A percentile compares a stretch with the other conserved stretches of the same genome.
These are phyloP conservation scores for Rhodotorula kratochvilovae DNA, from an alignment of 768 basidiomycete species.

Conservation along the genomic window DNA sequence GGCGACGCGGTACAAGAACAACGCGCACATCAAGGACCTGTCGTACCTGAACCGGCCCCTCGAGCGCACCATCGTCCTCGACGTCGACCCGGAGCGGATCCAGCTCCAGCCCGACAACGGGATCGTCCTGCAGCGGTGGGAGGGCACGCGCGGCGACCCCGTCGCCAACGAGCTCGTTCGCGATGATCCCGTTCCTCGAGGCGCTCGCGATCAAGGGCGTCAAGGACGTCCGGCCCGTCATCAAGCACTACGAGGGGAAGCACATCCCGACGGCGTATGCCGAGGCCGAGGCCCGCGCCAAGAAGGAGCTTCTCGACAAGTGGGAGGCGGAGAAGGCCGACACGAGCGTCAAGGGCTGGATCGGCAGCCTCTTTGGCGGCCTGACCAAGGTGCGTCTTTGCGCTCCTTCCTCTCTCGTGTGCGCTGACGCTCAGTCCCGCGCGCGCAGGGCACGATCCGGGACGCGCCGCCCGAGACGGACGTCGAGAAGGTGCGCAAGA, in stretches of 20 bases:
- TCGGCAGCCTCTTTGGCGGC: slow-evolving; percentile 25
- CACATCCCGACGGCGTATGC: slow-evolving; percentile 84
- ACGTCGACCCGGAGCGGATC: slow-evolving; percentile 74
- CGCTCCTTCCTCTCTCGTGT: not conserved
- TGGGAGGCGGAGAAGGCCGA: slow-evolving; percentile 59
- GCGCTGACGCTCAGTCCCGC: not conserved
- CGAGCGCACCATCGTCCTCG: slow-evolving; percentile 79
- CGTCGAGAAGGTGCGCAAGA: slow-evolving; percentile 43
- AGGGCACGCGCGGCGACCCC: slow-evolving; percentile 65
- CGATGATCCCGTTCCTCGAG: slow-evolving; percentile 96
- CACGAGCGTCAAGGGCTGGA: slow-evolving; percentile 27
- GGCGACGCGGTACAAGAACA: slow-evolving; percentile 74
- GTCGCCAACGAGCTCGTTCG: slow-evolving; percentile 61
- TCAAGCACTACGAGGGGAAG: slow-evolving; percentile 78
- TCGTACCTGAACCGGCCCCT: slow-evolving; percentile 92
- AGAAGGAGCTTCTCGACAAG: slow-evolving; percentile 69
- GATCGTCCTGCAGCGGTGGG: slow-evolving; percentile 78
- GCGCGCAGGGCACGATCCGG: slow-evolving; percentile 15
- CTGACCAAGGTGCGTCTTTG: slow-evolving; percentile 20
- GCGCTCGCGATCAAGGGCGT: slow-evolving; percentile 82
- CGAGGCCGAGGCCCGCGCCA: slow-evolving; percentile 77
- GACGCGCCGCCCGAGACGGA: slow-evolving; percentile 40
- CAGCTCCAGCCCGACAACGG: slow-evolving; percentile 82
- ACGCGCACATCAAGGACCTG: slow-evolving; percentile 86
- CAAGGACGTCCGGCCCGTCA: slow-evolving; percentile 76